Base-by-base conservation (phyloP, 352 stramenopile species). In the Phytophthora rubi region DNA sequence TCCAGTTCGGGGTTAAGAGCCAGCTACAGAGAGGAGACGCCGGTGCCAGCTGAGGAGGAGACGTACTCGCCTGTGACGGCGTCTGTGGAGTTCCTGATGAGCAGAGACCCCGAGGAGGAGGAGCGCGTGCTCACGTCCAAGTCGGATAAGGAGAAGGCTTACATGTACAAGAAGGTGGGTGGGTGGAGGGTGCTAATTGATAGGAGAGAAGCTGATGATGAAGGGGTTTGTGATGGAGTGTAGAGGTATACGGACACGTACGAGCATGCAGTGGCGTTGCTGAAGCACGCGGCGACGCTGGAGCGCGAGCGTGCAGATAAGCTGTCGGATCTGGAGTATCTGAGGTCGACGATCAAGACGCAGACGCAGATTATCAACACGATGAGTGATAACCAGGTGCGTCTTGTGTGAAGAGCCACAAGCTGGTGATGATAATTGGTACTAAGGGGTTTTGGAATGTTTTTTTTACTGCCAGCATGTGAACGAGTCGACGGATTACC, bases 211-310 rank as follows among this genome's bases (percentile, higher is more conserved):
- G 26, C 16, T 60, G 10, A 47, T 26, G 10, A 0, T 26, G 45
- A 3, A 35, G 18, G 10, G 6, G 39, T 4, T 18, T 70, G 13
- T 65, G 48, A 5, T 37, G 48, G 18, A 8, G 9, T 42, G 13
- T 52, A 93, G 84, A 78, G 80, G 18, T 94, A 92, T 58, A 84
- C 82, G 15, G 86, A 94, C 32, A 86, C 77, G 49, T 92, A 92
- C 37, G 83, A 84, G 48, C 72, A 90, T 30, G 80, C 78, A 0
- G 84, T 88, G 10, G 61, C 75, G 6, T 58, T 91, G 6, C 67
- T 84, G 18, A 77, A 78, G 6, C 83, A 81, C 35, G 65, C 90
- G 18, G 74, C 75, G 28, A 52, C 72, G 12, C 66, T 94, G 21
- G 80, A 92, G 55, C 73, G 76, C 5, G 56, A 72, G 55, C 75